Evolutionary conservation across 768 basidiomycete species (phyloP).

Genomic region (Favolaschia claudopus): DNA sequence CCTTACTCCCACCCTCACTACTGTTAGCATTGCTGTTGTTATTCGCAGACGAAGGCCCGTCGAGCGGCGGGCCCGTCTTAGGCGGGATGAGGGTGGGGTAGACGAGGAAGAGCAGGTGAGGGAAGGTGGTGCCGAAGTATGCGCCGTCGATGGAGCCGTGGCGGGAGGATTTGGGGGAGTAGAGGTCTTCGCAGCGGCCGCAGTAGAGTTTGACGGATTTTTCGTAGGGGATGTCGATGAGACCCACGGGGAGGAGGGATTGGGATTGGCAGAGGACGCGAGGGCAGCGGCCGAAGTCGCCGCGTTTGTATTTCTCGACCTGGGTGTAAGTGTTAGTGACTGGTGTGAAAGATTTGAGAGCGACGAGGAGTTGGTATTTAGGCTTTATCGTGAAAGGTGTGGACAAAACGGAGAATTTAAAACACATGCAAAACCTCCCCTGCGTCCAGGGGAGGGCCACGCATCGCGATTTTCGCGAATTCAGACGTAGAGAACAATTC

Average conservation of each 20-base stretch:
- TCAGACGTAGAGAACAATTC: neutral
- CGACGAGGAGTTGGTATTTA: neutral
- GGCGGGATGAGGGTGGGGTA: constrained; percentile 93
- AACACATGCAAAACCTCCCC: no score
- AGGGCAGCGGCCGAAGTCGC: constrained; percentile 98
- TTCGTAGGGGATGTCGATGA: constrained; percentile 97
- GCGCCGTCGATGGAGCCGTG: constrained; percentile 99
- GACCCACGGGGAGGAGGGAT: constrained; percentile 94
- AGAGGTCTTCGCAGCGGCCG: constrained; percentile 97
- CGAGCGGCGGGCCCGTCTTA: constrained; percentile 61
- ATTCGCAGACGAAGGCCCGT: constrained; percentile 33
- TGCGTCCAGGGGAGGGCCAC: no score
- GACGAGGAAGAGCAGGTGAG: constrained; percentile 95
- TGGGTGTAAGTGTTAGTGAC: constrained; percentile 34
- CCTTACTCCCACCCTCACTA: constrained; percentile 27
- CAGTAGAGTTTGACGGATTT: constrained; percentile 99
- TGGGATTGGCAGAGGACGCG: constrained; percentile 95
- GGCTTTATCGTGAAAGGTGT: neutral
- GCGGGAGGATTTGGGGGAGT: constrained; percentile 95
- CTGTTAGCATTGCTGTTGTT: constrained; percentile 34
- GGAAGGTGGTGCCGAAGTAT: constrained; percentile 98
- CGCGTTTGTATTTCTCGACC: constrained; percentile 98
- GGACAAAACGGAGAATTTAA: no score
- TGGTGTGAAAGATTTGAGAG: neutral
- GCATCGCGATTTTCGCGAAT: no score